Base-by-base conservation (phyloP, 192 early-diverging fungal genomes). In the Entomortierella parvispora region DNA sequence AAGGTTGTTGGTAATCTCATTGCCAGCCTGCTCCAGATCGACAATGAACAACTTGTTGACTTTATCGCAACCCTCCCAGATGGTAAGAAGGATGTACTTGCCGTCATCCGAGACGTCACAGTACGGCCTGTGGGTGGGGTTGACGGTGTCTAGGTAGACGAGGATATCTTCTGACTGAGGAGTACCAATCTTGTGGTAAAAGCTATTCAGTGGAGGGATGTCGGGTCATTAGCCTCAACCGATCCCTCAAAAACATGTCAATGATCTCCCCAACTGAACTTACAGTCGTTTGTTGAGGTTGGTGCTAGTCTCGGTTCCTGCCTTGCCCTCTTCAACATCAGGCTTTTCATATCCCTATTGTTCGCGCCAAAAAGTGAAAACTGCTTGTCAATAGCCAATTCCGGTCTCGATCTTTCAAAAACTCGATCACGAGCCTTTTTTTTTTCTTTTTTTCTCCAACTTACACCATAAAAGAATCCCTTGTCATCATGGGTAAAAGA, bases 401-500 rank as follows among this genome's bases (percentile, higher is more conserved):
- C n/a, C n/a, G n/a, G n/a, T n/a, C n/a, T n/a, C n/a, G n/a, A n/a
- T n/a, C n/a, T n/a, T n/a, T n/a, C n/a, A n/a, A n/a, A n/a, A n/a
- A n/a, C n/a, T n/a, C n/a, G n/a, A n/a, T n/a, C n/a, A n/a, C n/a
- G n/a, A n/a, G n/a, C n/a, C n/a, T n/a, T n/a, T n/a, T n/a, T n/a
- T n/a, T n/a, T n/a, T 12, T 40, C 37, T 12, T 40, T 40, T 12
- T 12, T 40, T 12, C 37, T 9, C 37, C 7, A 40, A 29, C 33
- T 17, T 66, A 75, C 71, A n/a, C 47, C 67, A 65, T 92, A 92
- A 61, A 92, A 89, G 63, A 89, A 90, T 0, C 90, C 90, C 51
- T 72, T 80, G 25, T 92, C 90, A 62, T 92, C 90, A 40, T 85
- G 77, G 15, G 89, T 88, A 80, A 85, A 91, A 6, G 45, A 18